These are phyloP conservation scores for Yarrowia porcina DNA, from an alignment of 805 yeast genomes.

Conservation along the genomic window DNA sequence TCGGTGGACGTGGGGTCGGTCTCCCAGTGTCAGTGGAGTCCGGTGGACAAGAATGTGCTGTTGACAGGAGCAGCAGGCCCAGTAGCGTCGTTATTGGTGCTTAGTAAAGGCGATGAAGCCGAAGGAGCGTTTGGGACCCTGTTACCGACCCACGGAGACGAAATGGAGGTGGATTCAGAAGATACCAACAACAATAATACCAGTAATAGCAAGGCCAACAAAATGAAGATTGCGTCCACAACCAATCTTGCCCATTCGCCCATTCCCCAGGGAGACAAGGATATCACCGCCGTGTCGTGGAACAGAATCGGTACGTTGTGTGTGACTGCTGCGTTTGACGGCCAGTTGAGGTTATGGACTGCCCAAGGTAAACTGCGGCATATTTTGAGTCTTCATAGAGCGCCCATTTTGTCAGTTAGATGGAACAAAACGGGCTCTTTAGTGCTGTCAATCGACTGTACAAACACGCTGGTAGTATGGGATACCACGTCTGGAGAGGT, in stretches of 20 bases:
- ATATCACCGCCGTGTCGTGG: slow-evolving; percentile 49
- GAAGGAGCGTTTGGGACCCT: not conserved
- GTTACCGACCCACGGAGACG: not conserved
- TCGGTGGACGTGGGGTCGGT: not conserved
- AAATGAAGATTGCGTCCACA: not conserved
- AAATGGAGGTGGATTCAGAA: slow-evolving; percentile 9
- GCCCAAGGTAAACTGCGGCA: slow-evolving; percentile 63
- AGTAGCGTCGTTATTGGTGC: not conserved
- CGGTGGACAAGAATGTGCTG: slow-evolving; percentile 1
- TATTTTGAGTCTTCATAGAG: slow-evolving; percentile 48
- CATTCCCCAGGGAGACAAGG: slow-evolving; percentile 29
- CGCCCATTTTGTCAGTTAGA: slow-evolving; percentile 52
- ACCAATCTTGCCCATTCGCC: slow-evolving; percentile 24
- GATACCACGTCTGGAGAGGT: slow-evolving; percentile 54
- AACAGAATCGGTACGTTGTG: slow-evolving; percentile 60
- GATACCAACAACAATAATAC: not conserved
- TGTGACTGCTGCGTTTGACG: slow-evolving; percentile 63
- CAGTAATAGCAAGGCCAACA: not conserved
- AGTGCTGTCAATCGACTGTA: slow-evolving; percentile 58
- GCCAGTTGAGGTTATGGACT: slow-evolving; percentile 79
- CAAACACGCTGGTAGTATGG: slow-evolving; percentile 60
- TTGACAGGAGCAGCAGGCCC: slow-evolving; percentile 5
- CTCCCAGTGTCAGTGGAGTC: slow-evolving; percentile 6
- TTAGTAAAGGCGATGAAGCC: not conserved
- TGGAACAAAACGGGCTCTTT: slow-evolving; percentile 61